Base-by-base conservation (phyloP, 2,329 filamentous ascomycete species). In the Neoarthrinium moseri region DNA sequence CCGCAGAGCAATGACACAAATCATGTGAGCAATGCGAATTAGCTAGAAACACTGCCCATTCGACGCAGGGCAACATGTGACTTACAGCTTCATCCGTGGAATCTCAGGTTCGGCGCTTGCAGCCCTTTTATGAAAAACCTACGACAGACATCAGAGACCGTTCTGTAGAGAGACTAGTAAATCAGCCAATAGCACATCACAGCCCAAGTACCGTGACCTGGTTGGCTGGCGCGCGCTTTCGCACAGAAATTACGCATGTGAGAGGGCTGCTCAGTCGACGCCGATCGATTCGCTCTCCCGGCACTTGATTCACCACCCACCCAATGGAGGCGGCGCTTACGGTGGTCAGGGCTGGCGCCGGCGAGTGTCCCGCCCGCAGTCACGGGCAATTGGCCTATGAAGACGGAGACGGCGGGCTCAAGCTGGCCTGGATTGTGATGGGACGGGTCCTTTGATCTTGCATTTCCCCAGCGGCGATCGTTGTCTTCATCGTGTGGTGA, bases 151-250 rank as follows among this genome's bases (percentile, higher is more conserved):
- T n/a, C n/a, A n/a, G n/a, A n/a, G n/a, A n/a, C n/a, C n/a, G n/a
- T n/a, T n/a, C n/a, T n/a, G n/a, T n/a, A n/a, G n/a, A n/a, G n/a
- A n/a, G n/a, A n/a, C n/a, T n/a, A n/a, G n/a, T n/a, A n/a, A n/a
- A n/a, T n/a, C n/a, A n/a, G n/a, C 39, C 39, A 43, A 43, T 33
- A 26, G 33, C 15, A 17, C 6, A 23, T 24, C 18, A 20, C 21
- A 30, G 15, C 11, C n/a, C 6, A 15, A 10, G 17, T 24, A 10
- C 21, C 12, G 30, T 23, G 23, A n/a, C 11, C 13, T 37, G 38
- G 32, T 47, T 47, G 45, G 45, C 29, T 47, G 39, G 37, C 45
- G 45, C 45, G 45, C 37, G 45, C 45, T 26, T 41, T 46, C 29
- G 20, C 21, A 22, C 29, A 21, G 27, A 33, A 20, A 43, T 13